Evolutionary conservation across 148 eudicot genomes (phyloP).

Genomic region (Chenopodium berlandieri): DNA sequence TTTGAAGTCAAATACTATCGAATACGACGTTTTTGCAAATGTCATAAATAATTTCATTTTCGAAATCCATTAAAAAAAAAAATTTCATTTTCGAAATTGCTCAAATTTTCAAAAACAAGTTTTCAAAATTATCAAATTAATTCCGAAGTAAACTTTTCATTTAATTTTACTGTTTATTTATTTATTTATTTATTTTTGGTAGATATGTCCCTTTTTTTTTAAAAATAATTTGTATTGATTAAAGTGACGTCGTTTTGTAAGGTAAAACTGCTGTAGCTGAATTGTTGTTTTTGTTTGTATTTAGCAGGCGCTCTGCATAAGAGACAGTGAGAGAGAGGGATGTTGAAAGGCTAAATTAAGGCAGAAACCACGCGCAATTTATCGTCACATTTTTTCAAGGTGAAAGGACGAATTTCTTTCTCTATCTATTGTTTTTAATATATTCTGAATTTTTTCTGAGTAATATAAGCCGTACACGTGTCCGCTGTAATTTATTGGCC

Average conservation of each 20-base stretch:
- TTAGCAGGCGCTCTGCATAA: slow-evolving; percentile 7
- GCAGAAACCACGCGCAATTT: slow-evolving; percentile 23
- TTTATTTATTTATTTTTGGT: neutral
- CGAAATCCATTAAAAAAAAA: no score
- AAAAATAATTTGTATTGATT: no score
- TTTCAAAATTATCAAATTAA: no score
- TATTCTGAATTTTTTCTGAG: neutral
- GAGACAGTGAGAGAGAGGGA: neutral
- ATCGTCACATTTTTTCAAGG: neutral
- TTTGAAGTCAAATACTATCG: neutral
- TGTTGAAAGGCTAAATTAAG: slow-evolving; percentile 16
- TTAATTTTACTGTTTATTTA: no score
- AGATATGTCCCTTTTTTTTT: neutral
- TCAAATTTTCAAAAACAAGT: no score
- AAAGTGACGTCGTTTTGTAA: slow-evolving; percentile 5
- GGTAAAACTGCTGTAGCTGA: slow-evolving; percentile 23
- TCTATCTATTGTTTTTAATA: neutral
- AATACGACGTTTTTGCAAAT: neutral
- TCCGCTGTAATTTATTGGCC: neutral
- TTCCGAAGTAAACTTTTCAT: no score
- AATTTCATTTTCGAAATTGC: no score
- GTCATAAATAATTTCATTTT: no score
- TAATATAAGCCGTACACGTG: slow-evolving; percentile 22
- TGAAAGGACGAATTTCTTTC: neutral
- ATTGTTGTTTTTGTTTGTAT: slow-evolving; percentile 19